Evolutionary conservation across 495 filamentous ascomycete species (phyloP), one percentile per base, ranked within the genome.

Genomic region (Echria macrotheca): DNA sequence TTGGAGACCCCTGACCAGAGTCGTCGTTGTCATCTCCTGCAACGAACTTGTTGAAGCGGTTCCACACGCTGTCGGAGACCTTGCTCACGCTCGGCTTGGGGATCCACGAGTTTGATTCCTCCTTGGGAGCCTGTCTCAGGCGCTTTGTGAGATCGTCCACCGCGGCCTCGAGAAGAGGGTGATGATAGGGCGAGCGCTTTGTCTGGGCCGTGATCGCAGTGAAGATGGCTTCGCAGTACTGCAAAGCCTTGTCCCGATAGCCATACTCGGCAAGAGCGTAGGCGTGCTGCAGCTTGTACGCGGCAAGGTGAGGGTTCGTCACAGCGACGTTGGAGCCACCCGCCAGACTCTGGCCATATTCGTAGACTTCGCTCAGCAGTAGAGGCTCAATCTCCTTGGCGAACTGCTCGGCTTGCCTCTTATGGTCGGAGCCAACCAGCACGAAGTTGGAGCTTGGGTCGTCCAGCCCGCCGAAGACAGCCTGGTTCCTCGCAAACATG

Each of bases 41-140:
- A 42, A 99, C 87, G 57, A 97, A 97, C 50, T 86, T 95, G 61
- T 86, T 96, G 69, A 99, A 95, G 24, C 82, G 87, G 43, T 82
- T 85, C 82, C 86, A 91, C 64, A 96, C 80, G 12, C 83, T 85
- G 37, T 81, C 85, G 12, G 88, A 94, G 0, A 97, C 87, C 60
- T 90, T 95, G 62, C 93, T 89, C 77, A 96, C 91, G 66, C 82
- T 96, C 10, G 94, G 87, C 63, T 88, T 93, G 1, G 88, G 86
- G 32, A 97, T 90, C 89, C 90, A 96, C 1, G 74, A 78, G 44
- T 66, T 69, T 7, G 70, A 69, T 37, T 74, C 75, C 52, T 93
- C 89, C 52, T 82, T 86, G 18, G 88, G 86, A 3, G 90, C 86
- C 66, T 91, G 87, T 43, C 81, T 86, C 31, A 97, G 72, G 18